Evolutionary conservation across 139 green algal genomes (phyloP).

Genomic region (Coelastrella sp.): DNA sequence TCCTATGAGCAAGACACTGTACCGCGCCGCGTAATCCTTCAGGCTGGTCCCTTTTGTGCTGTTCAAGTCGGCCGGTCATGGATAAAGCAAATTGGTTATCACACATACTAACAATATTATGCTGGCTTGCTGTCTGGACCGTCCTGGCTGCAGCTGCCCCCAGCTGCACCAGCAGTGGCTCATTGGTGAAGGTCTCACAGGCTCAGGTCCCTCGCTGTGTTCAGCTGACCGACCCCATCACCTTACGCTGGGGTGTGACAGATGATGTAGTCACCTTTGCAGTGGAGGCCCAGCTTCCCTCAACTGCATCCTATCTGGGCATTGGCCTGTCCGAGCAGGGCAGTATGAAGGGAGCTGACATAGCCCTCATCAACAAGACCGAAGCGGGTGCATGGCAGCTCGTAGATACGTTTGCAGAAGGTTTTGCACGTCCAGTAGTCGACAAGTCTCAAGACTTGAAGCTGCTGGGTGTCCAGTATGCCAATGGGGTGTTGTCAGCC

Average conservation of each 20-base stretch:
- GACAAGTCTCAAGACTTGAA: slow-evolving; percentile 23
- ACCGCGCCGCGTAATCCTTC: neutral
- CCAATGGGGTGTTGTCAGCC: neutral
- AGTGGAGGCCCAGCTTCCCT: neutral
- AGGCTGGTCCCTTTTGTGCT: too few species aligned
- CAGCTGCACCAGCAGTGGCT: neutral
- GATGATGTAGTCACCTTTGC: slow-evolving; percentile 2
- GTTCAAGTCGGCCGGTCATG: too few species aligned
- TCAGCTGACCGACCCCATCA: slow-evolving; percentile 16
- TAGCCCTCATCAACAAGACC: slow-evolving; percentile 2
- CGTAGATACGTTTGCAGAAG: slow-evolving; percentile 17
- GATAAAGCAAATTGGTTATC: too few species aligned
- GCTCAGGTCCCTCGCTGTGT: neutral
- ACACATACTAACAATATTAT: neutral
- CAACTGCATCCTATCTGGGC: slow-evolving; percentile 4
- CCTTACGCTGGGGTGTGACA: neutral
- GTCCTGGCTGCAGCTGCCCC: neutral
- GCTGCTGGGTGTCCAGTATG: neutral
- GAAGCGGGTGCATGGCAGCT: neutral
- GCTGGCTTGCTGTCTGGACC: neutral
- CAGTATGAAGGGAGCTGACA: slow-evolving; percentile 43
- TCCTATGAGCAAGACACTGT: too few species aligned
- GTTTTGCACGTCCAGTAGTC: slow-evolving; percentile 18
- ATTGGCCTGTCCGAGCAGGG: slow-evolving; percentile 30
- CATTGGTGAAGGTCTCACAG: neutral